Evolutionary conservation across 2,329 filamentous ascomycete species (phyloP), one percentile per base, ranked within the genome.

Genomic region (Curvularia verruculosa): DNA sequence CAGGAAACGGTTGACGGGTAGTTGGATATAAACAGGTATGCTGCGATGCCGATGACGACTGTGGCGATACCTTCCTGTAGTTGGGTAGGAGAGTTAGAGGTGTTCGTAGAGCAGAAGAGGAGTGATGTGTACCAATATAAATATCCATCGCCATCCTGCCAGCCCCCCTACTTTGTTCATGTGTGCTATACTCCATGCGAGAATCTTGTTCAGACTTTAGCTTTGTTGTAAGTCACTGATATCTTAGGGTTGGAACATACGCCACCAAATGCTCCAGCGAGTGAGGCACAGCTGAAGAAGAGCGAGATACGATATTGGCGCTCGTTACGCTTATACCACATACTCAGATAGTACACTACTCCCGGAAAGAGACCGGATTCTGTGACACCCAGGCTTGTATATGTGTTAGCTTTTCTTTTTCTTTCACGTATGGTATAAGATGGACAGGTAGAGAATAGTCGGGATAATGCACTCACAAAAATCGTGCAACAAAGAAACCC

Each of bases 1-100:
- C 88, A 89, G 1, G 78, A 79, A 3, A 86, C 84, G 0, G 81
- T 87, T 31, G 81, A 78, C 0, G 87, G 87, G 54, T 87, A 88
- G 72, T 90, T 88, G 51, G 87, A 81, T n/a, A 90, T 84, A 71
- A 89, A 86, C 70, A 81, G 84, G 71, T 85, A 78, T 5, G 72
- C 72, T 7, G 66, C 36, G 1, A 69, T 15, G 0, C 74, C 70
- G 41, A 78, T 67, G 12, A 76, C 40, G 18, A 77, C 66, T 1
- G 76, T 78, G 8, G 75, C 61, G 6, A 78, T 55, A 34, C 74
- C 74, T 69, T 75, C 73, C 72, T 75, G 10, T 19, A n/a, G n/a
- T n/a, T 36, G 13, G 10, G 28, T 43, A 1, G 1, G 10, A 49
- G 56, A 49, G 56, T 74, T 56, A 71, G 57, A 5, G 7, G 12